These are phyloP conservation scores for Cucumis cinereus DNA, from an alignment of 306 rosid species.

Conservation along the genomic window DNA sequence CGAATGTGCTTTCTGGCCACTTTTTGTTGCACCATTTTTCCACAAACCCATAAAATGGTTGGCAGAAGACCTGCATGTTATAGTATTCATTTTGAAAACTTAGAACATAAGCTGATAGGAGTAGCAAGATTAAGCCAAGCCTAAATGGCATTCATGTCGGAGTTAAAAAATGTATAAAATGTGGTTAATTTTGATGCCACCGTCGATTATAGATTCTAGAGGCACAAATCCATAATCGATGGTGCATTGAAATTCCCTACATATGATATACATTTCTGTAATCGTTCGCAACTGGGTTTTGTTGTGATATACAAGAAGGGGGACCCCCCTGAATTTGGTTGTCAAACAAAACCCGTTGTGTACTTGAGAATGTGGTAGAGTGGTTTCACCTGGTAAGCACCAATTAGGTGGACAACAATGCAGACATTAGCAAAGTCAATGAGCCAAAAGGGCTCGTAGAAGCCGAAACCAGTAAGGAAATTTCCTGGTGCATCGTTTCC, in stretches of 20 bases:
- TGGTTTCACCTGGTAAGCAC: conserved; percentile 74
- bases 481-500: conserved; percentile 92
- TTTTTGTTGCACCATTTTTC: conserved; percentile 31
- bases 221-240: too few relatives aligned
- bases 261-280: too few relatives aligned
- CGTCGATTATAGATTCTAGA: too few relatives aligned
- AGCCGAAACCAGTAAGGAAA: conserved; percentile 96
- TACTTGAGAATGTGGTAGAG: not conserved
- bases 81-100: not conserved
- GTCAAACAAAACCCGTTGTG: too few relatives aligned
- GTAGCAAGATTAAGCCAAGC: not conserved
- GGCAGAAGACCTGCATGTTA: conserved; percentile 62
- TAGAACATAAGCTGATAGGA: not conserved
- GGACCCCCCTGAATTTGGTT: too few relatives aligned
- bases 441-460: conserved; percentile 97
- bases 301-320: too few relatives aligned
- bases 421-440: conserved; percentile 77
- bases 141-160: not conserved
- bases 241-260: too few relatives aligned
- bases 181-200: too few relatives aligned
- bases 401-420: conserved; percentile 76
- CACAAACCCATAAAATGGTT: conserved; percentile 66
- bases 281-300: too few relatives aligned
- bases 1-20: conserved; percentile 61
- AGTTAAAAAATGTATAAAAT: not conserved